These are phyloP conservation scores for Backusella parvicylindrica DNA, from an alignment of 192 early-diverging fungal species.

Conservation along the genomic window DNA sequence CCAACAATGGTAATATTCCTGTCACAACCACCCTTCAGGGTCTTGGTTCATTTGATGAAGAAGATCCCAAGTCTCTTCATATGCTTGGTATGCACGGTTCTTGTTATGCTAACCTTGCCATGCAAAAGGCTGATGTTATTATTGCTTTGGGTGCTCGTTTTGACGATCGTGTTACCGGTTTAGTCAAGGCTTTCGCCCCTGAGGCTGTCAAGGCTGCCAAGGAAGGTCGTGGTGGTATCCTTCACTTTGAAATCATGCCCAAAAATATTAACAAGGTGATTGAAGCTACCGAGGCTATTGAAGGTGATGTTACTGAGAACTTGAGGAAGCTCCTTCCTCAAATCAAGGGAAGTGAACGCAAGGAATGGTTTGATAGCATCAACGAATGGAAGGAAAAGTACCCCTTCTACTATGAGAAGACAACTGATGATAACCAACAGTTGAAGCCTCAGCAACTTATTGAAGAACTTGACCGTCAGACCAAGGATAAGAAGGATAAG, in stretches of 20 bases:
- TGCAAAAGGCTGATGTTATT: slow-evolving; percentile 95
- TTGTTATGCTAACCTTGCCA: slow-evolving; percentile 96
- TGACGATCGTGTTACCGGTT: slow-evolving; percentile 97
- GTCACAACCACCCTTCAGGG: slow-evolving; percentile 95
- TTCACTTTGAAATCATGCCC: slow-evolving; percentile 99
- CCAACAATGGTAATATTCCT: slow-evolving; percentile 86
- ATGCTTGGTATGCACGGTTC: slow-evolving; percentile 99
- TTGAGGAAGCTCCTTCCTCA: slow-evolving; percentile 75
- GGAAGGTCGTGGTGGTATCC: slow-evolving; percentile 89
- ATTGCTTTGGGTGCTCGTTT: slow-evolving; percentile 96
- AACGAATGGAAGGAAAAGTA: slow-evolving; percentile 88
- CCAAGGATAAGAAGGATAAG: slow-evolving; percentile 80
- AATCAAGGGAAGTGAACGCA: slow-evolving; percentile 65
- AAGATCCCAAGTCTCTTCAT: slow-evolving; percentile 84
- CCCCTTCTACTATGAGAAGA: slow-evolving; percentile 79
- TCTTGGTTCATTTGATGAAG: slow-evolving; percentile 92
- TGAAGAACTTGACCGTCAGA: slow-evolving; percentile 87
- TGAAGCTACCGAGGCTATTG: slow-evolving; percentile 84
- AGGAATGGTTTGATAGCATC: slow-evolving; percentile 83
- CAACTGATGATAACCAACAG: slow-evolving; percentile 53
- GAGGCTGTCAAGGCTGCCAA: slow-evolving; percentile 85
- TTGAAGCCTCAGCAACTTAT: slow-evolving; percentile 95
- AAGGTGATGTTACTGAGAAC: slow-evolving; percentile 94
- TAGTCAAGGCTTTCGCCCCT: slow-evolving; percentile 87
- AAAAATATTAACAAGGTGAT: slow-evolving; percentile 99